phyloP scores from a whole-genome alignment of 1,284 basidiomycete genomes.

The Pseudozyma flocculosa region DNA sequence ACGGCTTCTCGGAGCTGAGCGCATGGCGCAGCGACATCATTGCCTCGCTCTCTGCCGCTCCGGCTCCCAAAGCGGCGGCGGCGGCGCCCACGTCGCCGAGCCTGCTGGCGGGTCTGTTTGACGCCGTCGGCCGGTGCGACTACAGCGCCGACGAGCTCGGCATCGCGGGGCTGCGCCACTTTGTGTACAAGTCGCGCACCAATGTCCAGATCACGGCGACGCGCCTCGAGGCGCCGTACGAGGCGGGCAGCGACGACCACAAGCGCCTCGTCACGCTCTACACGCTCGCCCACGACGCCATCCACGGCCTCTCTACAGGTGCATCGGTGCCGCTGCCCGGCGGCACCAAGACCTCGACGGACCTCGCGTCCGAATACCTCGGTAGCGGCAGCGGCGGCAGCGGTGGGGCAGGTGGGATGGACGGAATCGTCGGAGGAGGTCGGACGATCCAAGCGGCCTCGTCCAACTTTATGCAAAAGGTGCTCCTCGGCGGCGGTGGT shows the following conservation, averaged over 20 bases:
- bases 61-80: slow-evolving; percentile 60
- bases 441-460: neutral
- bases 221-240: slow-evolving; percentile 78
- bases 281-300: slow-evolving; percentile 18
- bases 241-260: slow-evolving; percentile 65
- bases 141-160: slow-evolving; percentile 65
- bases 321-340: neutral
- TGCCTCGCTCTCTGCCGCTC: neutral
- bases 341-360: slow-evolving; percentile 3
- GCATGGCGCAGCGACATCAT: slow-evolving; percentile 17
- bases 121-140: slow-evolving; percentile 14
- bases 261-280: slow-evolving; percentile 61
- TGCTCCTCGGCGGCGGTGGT: too few relatives aligned
- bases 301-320: slow-evolving; percentile 16
- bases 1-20: slow-evolving; percentile 29
- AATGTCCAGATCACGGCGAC: slow-evolving; percentile 86
- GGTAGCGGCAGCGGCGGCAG: neutral
- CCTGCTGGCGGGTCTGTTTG: neutral
- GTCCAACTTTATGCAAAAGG: neutral
- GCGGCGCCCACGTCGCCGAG: slow-evolving; percentile 49
- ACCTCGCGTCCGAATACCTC: slow-evolving; percentile 1
- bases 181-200: slow-evolving; percentile 84
- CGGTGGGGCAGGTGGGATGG: too few relatives aligned
- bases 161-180: slow-evolving; percentile 86
- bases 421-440: too few relatives aligned